Evolutionary conservation across 2,329 filamentous ascomycete species (phyloP).

Genomic region (Aspergillus chevalieri): DNA sequence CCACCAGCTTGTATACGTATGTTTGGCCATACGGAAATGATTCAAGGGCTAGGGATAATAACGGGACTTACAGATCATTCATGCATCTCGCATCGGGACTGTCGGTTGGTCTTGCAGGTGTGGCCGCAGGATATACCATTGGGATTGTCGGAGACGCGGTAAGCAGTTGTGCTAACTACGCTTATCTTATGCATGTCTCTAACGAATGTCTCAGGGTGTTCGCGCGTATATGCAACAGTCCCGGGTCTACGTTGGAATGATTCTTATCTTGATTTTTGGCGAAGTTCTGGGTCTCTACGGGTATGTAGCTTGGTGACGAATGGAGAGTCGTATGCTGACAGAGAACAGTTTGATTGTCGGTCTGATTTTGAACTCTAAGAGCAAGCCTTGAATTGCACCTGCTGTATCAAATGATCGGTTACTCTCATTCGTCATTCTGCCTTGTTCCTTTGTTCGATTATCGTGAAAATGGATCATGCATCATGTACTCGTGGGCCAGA

Average conservation of each 20-base stretch:
- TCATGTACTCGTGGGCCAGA: no score
- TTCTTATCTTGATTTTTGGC: constrained; percentile 95
- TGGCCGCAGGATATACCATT: constrained; percentile 94
- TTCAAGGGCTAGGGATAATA: constrained; percentile 17
- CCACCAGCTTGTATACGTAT: constrained; percentile 80
- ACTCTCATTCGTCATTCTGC: neutral
- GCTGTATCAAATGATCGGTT: constrained; percentile 26
- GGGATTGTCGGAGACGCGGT: constrained; percentile 90
- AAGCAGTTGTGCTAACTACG: constrained; percentile 18
- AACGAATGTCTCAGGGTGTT: constrained; percentile 54
- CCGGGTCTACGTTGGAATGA: constrained; percentile 96
- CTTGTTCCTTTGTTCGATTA: neutral
- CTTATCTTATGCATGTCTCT: constrained; percentile 9
- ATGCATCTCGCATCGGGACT: constrained; percentile 89
- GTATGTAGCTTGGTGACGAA: constrained; percentile 46
- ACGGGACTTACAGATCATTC: constrained; percentile 58
- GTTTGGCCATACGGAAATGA: constrained; percentile 23
- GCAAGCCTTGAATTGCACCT: constrained; percentile 41
- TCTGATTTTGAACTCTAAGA: constrained; percentile 86
- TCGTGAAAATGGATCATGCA: neutral
- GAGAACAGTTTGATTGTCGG: constrained; percentile 73
- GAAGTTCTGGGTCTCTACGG: constrained; percentile 96
- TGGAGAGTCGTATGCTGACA: constrained; percentile 13
- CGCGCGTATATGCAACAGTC: constrained; percentile 95
- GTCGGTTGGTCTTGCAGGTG: constrained; percentile 83